Conservation (phyloP, 2,329 filamentous ascomycete species). For the Alternaria gansuensis region DNA sequence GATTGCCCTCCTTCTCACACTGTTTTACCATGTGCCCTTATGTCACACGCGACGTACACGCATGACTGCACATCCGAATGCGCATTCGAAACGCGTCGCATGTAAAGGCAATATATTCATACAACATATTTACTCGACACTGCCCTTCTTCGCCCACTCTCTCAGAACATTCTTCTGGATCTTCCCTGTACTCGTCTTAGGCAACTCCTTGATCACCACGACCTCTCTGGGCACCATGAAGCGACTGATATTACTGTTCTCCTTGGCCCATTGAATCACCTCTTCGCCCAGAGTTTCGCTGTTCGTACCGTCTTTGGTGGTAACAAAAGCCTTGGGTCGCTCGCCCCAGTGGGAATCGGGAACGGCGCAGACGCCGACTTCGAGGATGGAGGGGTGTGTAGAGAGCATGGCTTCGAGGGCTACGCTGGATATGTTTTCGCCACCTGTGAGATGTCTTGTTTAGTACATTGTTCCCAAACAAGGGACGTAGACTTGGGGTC, state of each 20-base stretch:
- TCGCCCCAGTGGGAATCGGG: constrained; percentile 94
- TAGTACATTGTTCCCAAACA: background rate
- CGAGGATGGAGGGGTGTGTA: constrained; percentile 86
- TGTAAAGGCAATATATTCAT: background rate
- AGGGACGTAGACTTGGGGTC: background rate
- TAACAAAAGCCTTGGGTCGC: constrained; percentile 92
- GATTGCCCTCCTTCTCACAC: background rate
- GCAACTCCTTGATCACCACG: constrained; percentile 84
- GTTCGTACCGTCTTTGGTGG: constrained; percentile 66
- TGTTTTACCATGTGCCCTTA: background rate
- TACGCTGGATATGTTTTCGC: constrained; percentile 96
- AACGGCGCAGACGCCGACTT: constrained; percentile 89
- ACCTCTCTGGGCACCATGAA: constrained; percentile 85
- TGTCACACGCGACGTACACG: background rate
- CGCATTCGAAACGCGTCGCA: background rate
- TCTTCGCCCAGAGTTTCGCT: constrained; percentile 71
- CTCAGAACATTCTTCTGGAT: constrained; percentile 92
- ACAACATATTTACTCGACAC: constrained; percentile 38
- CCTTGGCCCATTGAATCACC: constrained; percentile 86
- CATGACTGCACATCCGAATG: constrained; percentile 7
- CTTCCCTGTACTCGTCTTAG: constrained; percentile 98
- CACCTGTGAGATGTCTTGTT: constrained; percentile 63
- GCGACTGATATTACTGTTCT: constrained; percentile 79
- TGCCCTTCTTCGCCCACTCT: constrained; percentile 75
- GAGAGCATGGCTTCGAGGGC: constrained; percentile 90